Base-by-base conservation (phyloP, 768 basidiomycete species). In the Austroboletus eburneus region DNA sequence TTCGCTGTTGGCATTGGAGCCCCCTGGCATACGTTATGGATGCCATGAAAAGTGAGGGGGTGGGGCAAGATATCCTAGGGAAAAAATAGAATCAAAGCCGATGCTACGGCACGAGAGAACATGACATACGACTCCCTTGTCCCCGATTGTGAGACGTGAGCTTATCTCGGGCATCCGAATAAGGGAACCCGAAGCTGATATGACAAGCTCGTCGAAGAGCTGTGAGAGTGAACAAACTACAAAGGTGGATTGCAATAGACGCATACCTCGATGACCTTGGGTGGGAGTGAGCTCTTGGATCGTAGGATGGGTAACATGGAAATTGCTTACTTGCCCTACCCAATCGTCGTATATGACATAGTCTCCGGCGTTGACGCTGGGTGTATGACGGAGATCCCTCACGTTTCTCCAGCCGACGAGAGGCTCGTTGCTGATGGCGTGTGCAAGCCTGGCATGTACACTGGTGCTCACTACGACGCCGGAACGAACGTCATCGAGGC, bases 311-410 rank as follows among this genome's bases (percentile, higher is more conserved):
- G 47, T 39, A 49, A 47, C 20, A 47, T 48, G 50, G 48, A 24
- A n/a, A 43, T 34, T 33, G 30, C 78, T 62, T 63, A 88, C 89
- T 75, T 91, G 89, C 43, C 92, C 92, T 57, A 95, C 72, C 92
- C 93, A 96, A 62, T 91, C 80, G 54, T 87, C 79, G 57, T 81
- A 80, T 16, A 83, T 71, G 39, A 94, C 88, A 69, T 84, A 89
- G 65, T 93, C 90, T 6, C 87, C 85, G 32, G 87, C 74, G 48
- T 87, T 87, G 21, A 87, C 75, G 23, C 81, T 77, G 25, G 73
- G 67, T 21, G 76, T 73, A 20, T 73, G 72, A 54, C 78, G 74
- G 21, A 92, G 61, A 40, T 87, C 80, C 32, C 75, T 69, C 46
- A 72, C 56, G 9, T 74, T 71, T 53, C 76, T 76, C 88, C 87